phyloP scores from a whole-genome alignment of 768 basidiomycete genomes.

The Clitopilus passeckerianus region DNA sequence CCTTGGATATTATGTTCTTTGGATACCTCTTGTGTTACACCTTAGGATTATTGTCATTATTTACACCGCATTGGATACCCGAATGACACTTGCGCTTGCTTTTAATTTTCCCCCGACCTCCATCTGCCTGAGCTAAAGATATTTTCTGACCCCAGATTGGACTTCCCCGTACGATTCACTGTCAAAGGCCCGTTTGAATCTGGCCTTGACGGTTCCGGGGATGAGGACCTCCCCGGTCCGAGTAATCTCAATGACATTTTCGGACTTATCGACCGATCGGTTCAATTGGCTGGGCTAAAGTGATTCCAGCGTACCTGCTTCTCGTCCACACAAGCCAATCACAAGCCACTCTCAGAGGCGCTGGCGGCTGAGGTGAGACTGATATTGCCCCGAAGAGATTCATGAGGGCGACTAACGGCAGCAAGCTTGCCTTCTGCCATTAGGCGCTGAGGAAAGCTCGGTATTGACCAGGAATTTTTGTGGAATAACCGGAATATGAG shows the following conservation, averaged over 20 bases:
- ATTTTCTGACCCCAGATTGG: no score
- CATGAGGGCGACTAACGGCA: neutral
- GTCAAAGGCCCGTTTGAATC: no score
- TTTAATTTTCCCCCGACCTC: no score
- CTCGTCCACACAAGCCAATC: neutral
- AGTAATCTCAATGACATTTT: neutral
- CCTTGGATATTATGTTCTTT: neutral
- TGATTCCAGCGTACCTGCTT: neutral
- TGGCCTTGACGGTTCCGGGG: neutral
- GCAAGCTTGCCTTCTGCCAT: no score
- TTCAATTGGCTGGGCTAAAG: neutral
- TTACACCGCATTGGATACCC: neutral
- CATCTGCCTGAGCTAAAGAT: no score
- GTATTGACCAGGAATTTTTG: neutral
- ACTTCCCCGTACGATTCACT: no score
- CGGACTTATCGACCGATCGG: neutral
- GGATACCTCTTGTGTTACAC: neutral
- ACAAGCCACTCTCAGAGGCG: neutral
- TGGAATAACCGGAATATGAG: neutral
- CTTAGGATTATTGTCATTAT: neutral
- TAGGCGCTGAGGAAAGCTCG: neutral
- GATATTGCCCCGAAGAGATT: neutral
- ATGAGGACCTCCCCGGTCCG: neutral
- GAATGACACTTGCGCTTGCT: no score
- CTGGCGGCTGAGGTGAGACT: no score